Evolutionary conservation across 768 basidiomycete species (phyloP).

Genomic region (Tricholoma flavovirens): DNA sequence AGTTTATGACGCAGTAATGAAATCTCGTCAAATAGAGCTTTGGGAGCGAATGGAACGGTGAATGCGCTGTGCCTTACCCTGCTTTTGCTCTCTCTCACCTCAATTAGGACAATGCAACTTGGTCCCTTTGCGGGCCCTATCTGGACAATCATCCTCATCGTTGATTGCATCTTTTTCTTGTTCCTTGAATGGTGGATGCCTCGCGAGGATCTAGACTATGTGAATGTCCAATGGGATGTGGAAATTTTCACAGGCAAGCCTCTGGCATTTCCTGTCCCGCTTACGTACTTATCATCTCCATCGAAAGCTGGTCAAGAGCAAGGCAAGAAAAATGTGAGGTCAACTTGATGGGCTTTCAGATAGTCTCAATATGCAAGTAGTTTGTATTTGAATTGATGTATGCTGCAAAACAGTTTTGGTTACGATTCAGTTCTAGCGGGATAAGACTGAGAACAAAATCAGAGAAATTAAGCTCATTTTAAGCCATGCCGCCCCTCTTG

Average conservation of each 20-base stretch:
- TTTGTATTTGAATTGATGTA: too few relatives aligned
- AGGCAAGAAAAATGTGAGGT: background rate
- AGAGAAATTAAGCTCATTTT: background rate
- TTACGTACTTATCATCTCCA: background rate
- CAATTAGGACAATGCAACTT: slow-evolving; percentile 60
- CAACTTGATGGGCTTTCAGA: background rate
- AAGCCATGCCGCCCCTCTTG: slow-evolving; percentile 15
- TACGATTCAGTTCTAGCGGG: background rate
- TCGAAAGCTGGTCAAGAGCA: background rate
- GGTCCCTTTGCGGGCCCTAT: slow-evolving; percentile 84
- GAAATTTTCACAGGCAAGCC: slow-evolving; percentile 31
- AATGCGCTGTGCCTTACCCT: background rate
- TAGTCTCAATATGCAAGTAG: background rate
- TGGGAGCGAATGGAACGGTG: slow-evolving; percentile 75
- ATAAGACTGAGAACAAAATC: background rate
- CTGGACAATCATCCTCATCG: slow-evolving; percentile 80
- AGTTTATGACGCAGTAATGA: slow-evolving; percentile 72
- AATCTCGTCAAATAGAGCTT: slow-evolving; percentile 58
- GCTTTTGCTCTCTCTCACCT: background rate
- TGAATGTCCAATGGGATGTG: slow-evolving; percentile 57
- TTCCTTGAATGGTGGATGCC: slow-evolving; percentile 85
- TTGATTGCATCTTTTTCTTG: slow-evolving; percentile 84
- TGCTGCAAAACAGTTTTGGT: background rate
- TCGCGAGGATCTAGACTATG: slow-evolving; percentile 69
- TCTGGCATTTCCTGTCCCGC: background rate